Evolutionary conservation across 163 green algal genomes (phyloP).

Genomic region (Dunaliella salina): DNA sequence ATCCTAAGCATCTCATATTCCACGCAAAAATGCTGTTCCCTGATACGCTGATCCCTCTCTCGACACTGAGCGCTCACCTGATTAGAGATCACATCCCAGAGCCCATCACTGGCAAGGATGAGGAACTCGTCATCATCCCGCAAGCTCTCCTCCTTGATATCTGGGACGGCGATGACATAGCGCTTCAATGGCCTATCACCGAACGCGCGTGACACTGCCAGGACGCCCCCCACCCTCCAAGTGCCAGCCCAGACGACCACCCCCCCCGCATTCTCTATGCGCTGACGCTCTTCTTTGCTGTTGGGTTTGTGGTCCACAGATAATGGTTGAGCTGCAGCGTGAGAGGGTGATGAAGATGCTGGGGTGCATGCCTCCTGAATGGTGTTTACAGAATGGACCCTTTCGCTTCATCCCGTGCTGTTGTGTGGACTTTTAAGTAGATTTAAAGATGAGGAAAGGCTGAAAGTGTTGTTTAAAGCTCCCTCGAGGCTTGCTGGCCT

Average conservation of each 20-base stretch:
- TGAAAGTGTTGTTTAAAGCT: no score
- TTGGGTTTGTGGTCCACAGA: conserved; percentile 95
- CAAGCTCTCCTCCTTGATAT: conserved; percentile 51
- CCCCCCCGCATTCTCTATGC: conserved; percentile 86
- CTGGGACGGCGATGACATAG: conserved; percentile 69
- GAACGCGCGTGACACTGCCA: conserved; percentile 83
- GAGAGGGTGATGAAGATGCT: neutral
- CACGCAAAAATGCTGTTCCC: no score
- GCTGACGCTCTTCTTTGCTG: conserved; percentile 74
- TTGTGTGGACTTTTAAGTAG: no score
- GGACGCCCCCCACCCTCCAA: conserved; percentile 85
- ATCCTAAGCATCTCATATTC: no score
- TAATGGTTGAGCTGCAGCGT: conserved; percentile 57
- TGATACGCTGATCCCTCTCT: no score
- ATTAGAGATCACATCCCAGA: conserved; percentile 92
- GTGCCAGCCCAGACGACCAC: conserved; percentile 90
- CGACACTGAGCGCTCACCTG: no score
- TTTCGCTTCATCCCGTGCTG: no score
- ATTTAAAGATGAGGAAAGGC: no score
- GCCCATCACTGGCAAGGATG: conserved; percentile 80
- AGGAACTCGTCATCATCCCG: conserved; percentile 61
- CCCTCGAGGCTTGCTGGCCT: no score
- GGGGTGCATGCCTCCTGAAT: no score
- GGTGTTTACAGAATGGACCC: no score
- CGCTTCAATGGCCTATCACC: conserved; percentile 83